Conservation (phyloP, 441 rosid genomes). For the Corymbia citriodora region DNA sequence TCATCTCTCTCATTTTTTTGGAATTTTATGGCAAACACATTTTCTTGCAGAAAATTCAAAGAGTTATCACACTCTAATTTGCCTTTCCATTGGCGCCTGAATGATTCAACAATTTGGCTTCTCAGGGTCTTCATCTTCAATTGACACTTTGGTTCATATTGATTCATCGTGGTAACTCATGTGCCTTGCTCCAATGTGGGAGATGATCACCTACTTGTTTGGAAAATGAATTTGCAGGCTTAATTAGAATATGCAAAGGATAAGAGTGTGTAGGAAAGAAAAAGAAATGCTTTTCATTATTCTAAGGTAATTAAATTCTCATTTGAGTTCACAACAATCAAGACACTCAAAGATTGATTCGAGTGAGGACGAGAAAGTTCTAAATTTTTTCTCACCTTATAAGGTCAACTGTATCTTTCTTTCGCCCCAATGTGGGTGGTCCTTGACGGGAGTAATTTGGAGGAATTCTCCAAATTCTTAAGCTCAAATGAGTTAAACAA, state of each 20-base stretch:
- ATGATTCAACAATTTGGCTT: not conserved
- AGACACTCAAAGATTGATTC: not conserved
- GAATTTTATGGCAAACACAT: too few species aligned
- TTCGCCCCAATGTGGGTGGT: too few species aligned
- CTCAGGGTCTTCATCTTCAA: not conserved
- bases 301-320: too few species aligned
- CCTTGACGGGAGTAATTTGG: not conserved
- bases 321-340: too few species aligned
- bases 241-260: not conserved
- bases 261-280: not conserved
- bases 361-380: not conserved
- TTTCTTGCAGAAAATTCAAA: too few species aligned
- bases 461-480: not conserved
- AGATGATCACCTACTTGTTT: not conserved
- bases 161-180: not conserved
- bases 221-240: not conserved
- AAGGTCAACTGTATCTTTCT: too few species aligned
- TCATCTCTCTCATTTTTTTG: not conserved
- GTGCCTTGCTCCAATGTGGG: not conserved
- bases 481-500: not conserved
- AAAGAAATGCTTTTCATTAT: too few species aligned
- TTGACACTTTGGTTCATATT: too few species aligned
- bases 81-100: not conserved
- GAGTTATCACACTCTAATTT: too few species aligned
- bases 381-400: not conserved